phyloP scores from a whole-genome alignment of 345 rosid species.

The Salix udensis region DNA sequence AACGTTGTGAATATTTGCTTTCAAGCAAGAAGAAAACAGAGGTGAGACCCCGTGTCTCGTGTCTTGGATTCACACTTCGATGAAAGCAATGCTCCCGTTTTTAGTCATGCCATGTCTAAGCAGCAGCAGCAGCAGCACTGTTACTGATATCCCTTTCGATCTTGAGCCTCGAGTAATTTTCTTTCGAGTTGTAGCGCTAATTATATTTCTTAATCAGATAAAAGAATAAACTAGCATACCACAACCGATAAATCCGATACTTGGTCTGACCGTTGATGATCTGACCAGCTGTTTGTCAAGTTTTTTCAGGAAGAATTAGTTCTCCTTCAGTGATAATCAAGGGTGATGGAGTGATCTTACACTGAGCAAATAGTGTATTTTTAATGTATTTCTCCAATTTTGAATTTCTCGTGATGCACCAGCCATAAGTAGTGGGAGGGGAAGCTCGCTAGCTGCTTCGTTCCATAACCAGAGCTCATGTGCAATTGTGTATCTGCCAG shows the following conservation, averaged over 20 bases:
- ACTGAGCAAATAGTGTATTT: too few species aligned
- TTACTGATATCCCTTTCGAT: background rate
- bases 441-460: too few species aligned
- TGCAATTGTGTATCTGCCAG: too few species aligned
- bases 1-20: background rate
- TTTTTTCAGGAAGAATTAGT: background rate
- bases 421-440: too few species aligned
- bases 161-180: background rate
- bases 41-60: background rate
- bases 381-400: too few species aligned
- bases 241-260: background rate
- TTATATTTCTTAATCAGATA: background rate
- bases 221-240: background rate
- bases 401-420: too few species aligned
- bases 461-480: too few species aligned
- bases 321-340: too few species aligned
- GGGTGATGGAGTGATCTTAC: too few species aligned
- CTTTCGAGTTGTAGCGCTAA: background rate
- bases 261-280: background rate
- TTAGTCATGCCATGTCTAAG: too few species aligned
- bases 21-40: background rate
- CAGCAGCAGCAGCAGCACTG: background rate
- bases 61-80: background rate
- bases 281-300: background rate
- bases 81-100: background rate